Conservation (phyloP, 805 yeast species). For the Ogataea angusta region DNA sequence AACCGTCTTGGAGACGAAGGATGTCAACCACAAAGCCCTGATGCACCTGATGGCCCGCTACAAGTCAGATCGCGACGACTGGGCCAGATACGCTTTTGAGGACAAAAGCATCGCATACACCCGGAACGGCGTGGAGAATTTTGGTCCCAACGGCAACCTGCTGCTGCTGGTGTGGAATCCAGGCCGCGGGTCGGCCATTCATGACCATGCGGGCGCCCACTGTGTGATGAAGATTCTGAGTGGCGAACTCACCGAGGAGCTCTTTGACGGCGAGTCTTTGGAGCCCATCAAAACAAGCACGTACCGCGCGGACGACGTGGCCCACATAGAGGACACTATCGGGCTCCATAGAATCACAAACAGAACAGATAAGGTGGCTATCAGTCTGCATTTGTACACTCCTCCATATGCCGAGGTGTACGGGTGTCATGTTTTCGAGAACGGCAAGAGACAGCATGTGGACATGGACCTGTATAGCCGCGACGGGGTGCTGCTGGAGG, state of each 20-base stretch:
- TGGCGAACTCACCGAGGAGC: conserved; percentile 56
- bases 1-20: conserved; percentile 31
- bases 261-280: conserved; percentile 48
- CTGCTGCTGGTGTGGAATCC: conserved; percentile 71
- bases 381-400: conserved; percentile 69
- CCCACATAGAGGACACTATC: conserved; percentile 62
- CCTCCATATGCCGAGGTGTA: conserved; percentile 70
- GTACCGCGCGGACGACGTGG: conserved; percentile 43
- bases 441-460: conserved; percentile 51
- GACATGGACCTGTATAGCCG: conserved; percentile 60
- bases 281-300: conserved; percentile 25
- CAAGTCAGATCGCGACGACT: conserved; percentile 46
- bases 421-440: conserved; percentile 51
- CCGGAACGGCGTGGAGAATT: conserved; percentile 70
- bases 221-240: conserved; percentile 68
- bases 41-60: conserved; percentile 46
- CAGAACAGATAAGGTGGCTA: conserved; percentile 43
- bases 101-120: conserved; percentile 53
- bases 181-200: conserved; percentile 58
- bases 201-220: conserved; percentile 75
- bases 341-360: conserved; percentile 67
- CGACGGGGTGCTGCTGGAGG: conserved; percentile 43
- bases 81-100: conserved; percentile 55
- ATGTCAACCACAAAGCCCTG: conserved; percentile 50
- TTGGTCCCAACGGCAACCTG: conserved; percentile 68